phyloP scores from a whole-genome alignment of 495 filamentous ascomycete species.

The Xylaria intraflava region DNA sequence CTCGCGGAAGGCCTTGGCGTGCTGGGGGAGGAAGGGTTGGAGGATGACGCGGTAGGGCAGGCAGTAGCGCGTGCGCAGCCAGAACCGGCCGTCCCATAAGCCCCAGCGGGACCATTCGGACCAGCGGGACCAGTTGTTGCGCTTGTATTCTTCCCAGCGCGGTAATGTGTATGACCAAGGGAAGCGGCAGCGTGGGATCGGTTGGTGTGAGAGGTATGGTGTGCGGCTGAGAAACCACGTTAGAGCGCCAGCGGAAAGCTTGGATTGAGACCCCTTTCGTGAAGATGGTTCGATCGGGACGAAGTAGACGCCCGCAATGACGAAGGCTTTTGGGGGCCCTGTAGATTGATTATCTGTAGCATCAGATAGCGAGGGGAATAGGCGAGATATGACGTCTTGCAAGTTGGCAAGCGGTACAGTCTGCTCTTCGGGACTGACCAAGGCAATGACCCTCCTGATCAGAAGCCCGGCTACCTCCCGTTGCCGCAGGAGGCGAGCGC shows the following conservation, averaged over 20 bases:
- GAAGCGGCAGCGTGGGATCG: conserved; percentile 11
- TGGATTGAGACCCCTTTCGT: not conserved
- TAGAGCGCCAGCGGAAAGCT: not conserved
- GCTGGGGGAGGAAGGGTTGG: conserved; percentile 43
- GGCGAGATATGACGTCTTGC: conserved; percentile 27
- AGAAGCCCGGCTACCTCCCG: conserved; percentile 34
- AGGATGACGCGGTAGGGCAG: conserved; percentile 35
- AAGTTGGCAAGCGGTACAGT: conserved; percentile 25
- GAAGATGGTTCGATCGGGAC: conserved; percentile 31
- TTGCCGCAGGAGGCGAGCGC: conserved; percentile 24
- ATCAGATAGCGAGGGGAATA: conserved; percentile 29
- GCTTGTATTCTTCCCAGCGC: not conserved
- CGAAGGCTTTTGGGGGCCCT: conserved; percentile 40
- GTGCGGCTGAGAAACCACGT: conserved; percentile 38
- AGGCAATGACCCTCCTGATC: conserved; percentile 31
- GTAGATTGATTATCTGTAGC: not conserved
- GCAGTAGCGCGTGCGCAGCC: conserved; percentile 56
- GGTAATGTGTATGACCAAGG: conserved; percentile 1
- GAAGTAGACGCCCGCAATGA: conserved; percentile 49
- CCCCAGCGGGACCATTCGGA: conserved; percentile 35
- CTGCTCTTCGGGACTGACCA: conserved; percentile 35
- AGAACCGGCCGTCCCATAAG: conserved; percentile 79
- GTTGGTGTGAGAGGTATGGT: conserved; percentile 26
- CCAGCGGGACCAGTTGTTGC: conserved; percentile 4
- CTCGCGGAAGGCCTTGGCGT: conserved; percentile 42